Evolutionary conservation across 2,329 filamentous ascomycete species (phyloP), one percentile per base, ranked within the genome.

Genomic region (Colletotrichum camelliae): DNA sequence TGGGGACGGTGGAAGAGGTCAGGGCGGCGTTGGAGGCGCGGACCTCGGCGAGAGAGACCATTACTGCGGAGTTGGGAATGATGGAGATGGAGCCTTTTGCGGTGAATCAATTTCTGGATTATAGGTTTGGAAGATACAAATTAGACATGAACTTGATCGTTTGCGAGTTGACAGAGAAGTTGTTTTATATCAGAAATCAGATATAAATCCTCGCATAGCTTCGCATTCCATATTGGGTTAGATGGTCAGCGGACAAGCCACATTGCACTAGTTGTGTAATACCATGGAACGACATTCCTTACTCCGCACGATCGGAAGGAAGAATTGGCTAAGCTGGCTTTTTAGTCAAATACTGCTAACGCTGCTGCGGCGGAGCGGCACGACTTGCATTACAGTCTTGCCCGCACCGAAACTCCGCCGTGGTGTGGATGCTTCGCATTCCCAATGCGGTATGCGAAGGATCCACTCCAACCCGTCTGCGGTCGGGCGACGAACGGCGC

Each of bases 1-100:
- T 83, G 9, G 85, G 85, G 18, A 80, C 78, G 2, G 81, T 85
- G 5, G 79, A 75, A 65, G 84, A 82, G 77, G 82, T 84, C 78
- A 89, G 83, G 31, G 81, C 83, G 8, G 82, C 81, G 77, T 88
- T 88, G 67, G 85, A 85, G 15, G 81, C 80, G 71, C 80, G 76
- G 15, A 88, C 81, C 67, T 86, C 79, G 58, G 79, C 79, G 72
- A 81, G 80, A 13, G 83, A 76, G 33, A 87, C 85, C 86, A 86
- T 85, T 33, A 2, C 57, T 39, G 37, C 24, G 33, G 16, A 4
- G 15, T 16, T 39, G 7, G 9, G 15, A 65, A 2, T 9, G 31
- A 9, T 65, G 27, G n/a, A 52, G 4, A 21, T 12, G 18, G 5
- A 7, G 52, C 7, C 5, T n/a, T 3, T 27, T 21, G 21, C 10